Evolutionary conservation across 169 alveolate genomes (phyloP), one percentile per base, ranked within the genome.

Genomic region (Toxoplasma gondii): DNA sequence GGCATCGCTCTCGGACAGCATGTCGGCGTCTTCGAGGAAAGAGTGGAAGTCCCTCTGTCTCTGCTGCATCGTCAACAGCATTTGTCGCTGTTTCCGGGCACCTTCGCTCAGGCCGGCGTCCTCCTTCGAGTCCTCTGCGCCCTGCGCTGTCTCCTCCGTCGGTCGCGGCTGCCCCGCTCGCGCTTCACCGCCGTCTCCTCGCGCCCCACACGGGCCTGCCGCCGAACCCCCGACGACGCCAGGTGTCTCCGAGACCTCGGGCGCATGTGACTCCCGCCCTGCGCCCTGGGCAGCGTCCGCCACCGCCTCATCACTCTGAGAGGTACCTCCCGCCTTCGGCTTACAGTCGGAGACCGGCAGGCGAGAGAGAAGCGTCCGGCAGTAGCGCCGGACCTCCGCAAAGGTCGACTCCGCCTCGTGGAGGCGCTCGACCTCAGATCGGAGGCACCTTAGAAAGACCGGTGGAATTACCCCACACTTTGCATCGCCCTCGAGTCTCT

Each of bases 11-110:
- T 19, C 39, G 44, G 86, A 78, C 5, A 78, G 86, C 86, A 78
- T 78, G n/a, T 82, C 90, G 1, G 53, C 90, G 5, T 43, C 90
- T 44, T 82, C 90, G 64, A 82, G 90, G 67, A 82, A 82, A 5
- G 67, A 38, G 41, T 29, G n/a, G 64, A 82, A 82, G 64, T 38
- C 90, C 39, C 67, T 38, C 64, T 82, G 90, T 43, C 67, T 38
- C 90, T 82, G 90, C 90, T 82, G 90, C 53, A 82, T 39, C 24
- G 90, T 67, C 38, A 38, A 67, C n/a, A 82, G 36, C 90, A 82
- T 82, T 36, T 82, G 90, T 16, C 67, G 17, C 64, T 82, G 90
- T 22, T 44, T 39, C 64, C n/a, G 90, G 24, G 90, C 67, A 1
- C 90, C 90, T 43, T 82, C 90, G 12, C 41, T 82, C 64, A 36